phyloP scores from a whole-genome alignment of 305 asterid species.

The Solanum hybrid region DNA sequence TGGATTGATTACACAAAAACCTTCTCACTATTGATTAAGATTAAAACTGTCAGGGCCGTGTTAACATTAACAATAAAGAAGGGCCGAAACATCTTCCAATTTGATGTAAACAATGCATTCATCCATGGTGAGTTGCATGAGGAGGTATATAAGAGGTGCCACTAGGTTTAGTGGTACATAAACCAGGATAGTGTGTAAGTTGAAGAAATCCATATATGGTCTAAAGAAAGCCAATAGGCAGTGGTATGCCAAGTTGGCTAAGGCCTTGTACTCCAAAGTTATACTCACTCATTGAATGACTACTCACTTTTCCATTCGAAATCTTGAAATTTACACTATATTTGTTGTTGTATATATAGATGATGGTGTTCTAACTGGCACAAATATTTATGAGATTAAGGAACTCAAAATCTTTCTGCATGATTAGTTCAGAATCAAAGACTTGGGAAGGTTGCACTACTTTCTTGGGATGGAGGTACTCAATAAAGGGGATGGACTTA shows the following conservation, averaged over 20 bases:
- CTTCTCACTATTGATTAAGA: not conserved
- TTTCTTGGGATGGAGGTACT: not conserved
- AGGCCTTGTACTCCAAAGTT: not conserved
- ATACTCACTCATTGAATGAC: not conserved
- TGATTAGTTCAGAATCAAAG: not conserved
- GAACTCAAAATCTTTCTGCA: not conserved
- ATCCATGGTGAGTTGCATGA: not conserved
- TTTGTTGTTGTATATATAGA: too few species aligned
- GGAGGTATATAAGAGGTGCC: not conserved
- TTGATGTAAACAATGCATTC: not conserved
- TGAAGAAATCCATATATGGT: not conserved
- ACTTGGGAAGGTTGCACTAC: not conserved
- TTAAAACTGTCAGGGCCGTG: not conserved
- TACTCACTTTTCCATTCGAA: not conserved
- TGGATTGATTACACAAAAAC: not conserved
- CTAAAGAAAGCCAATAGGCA: not conserved
- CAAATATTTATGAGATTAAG: not conserved
- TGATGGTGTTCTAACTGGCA: not conserved
- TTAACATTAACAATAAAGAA: not conserved
- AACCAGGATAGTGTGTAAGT: not conserved
- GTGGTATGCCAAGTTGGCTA: not conserved
- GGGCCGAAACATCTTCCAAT: not conserved
- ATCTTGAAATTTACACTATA: not conserved
- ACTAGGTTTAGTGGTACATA: not conserved
- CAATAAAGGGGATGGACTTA: not conserved